Percentiles rank a stretch among this genome's conserved stretches.
Conservation (phyloP, 1,139 yeast genomes). For the Nematodospora anomalae region DNA sequence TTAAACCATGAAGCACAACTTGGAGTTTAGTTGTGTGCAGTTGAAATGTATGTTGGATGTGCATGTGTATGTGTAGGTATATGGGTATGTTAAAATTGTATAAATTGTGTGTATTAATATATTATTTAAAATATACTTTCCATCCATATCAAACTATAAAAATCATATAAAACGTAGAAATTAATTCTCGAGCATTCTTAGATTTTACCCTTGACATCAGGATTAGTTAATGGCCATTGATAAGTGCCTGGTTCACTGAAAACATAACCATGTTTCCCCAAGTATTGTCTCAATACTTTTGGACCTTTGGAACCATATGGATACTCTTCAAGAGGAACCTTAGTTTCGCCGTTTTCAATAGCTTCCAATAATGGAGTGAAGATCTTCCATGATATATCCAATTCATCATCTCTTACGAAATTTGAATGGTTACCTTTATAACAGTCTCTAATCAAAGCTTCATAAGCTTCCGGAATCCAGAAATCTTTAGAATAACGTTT, state of each 20-base stretch:
- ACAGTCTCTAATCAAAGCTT: conserved; percentile 89
- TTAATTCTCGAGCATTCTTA: too few species aligned
- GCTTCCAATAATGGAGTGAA: conserved; percentile 87
- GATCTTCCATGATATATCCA: conserved; percentile 88
- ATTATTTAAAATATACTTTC: not conserved
- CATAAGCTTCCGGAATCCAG: conserved; percentile 98
- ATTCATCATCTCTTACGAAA: conserved; percentile 97
- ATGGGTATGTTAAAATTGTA: not conserved
- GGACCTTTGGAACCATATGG: conserved; percentile 96
- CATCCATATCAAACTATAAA: too few species aligned
- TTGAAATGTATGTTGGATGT: not conserved
- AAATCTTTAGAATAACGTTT: conserved; percentile 76
- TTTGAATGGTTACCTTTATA: conserved; percentile 91
- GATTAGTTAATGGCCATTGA: conserved; percentile 82
- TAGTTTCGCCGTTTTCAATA: conserved; percentile 70
- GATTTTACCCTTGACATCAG: conserved; percentile 36
- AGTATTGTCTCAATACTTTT: conserved; percentile 55
- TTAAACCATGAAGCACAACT: conserved; percentile 17
- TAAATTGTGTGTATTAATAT: too few species aligned
- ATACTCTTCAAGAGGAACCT: conserved; percentile 58
- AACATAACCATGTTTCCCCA: conserved; percentile 68
- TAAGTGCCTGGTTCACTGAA: conserved; percentile 60
- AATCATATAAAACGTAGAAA: too few species aligned
- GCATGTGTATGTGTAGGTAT: not conserved
- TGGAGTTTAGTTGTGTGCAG: not conserved